Conservation (phyloP, 2,329 filamentous ascomycete species). For the Eutypella sp. region DNA sequence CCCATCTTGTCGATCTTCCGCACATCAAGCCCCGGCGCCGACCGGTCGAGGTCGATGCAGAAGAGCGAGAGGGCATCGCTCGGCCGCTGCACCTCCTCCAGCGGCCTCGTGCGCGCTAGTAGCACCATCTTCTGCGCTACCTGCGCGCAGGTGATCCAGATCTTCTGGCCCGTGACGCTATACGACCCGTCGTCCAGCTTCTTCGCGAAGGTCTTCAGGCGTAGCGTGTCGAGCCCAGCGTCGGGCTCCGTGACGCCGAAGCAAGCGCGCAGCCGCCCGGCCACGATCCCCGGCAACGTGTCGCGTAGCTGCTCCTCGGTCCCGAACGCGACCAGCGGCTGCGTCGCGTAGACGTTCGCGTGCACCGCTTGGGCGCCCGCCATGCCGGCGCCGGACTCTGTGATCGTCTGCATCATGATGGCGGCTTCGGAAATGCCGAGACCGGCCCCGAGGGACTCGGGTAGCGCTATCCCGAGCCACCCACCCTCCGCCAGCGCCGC, state of each 20-base stretch:
- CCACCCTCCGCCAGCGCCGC: slow-evolving; percentile 68
- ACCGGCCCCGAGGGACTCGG: slow-evolving; percentile 67
- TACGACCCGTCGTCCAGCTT: slow-evolving; percentile 54
- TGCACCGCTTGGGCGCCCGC: slow-evolving; percentile 61
- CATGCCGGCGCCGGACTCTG: slow-evolving; percentile 75
- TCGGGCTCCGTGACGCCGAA: slow-evolving; percentile 86
- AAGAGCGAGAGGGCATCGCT: slow-evolving; percentile 77
- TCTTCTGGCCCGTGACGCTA: slow-evolving; percentile 71
- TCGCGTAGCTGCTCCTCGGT: slow-evolving; percentile 56
- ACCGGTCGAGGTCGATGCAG: slow-evolving; percentile 68
- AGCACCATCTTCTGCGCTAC: slow-evolving; percentile 80
- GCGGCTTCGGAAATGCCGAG: slow-evolving; percentile 77
- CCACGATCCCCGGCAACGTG: slow-evolving; percentile 67
- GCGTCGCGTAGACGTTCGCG: slow-evolving; percentile 69
- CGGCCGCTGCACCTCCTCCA: slow-evolving; percentile 62
- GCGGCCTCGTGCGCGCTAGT: slow-evolving; percentile 67
- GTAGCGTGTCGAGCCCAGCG: slow-evolving; percentile 72
- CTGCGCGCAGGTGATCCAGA: slow-evolving; percentile 85
- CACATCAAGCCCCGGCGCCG: slow-evolving; percentile 56
- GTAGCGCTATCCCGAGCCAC: slow-evolving; percentile 77
- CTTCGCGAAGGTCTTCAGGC: slow-evolving; percentile 60
- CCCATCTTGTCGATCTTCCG: slow-evolving; percentile 82
- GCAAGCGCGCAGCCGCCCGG: slow-evolving; percentile 66
- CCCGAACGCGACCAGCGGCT: slow-evolving; percentile 69
- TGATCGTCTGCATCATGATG: slow-evolving; percentile 82